A percentile compares a stretch with the other conserved stretches of the same genome.
These are phyloP conservation scores for Pestalotiopsis sp. DNA, from an alignment of 2,329 filamentous ascomycete species.

Conservation along the genomic window DNA sequence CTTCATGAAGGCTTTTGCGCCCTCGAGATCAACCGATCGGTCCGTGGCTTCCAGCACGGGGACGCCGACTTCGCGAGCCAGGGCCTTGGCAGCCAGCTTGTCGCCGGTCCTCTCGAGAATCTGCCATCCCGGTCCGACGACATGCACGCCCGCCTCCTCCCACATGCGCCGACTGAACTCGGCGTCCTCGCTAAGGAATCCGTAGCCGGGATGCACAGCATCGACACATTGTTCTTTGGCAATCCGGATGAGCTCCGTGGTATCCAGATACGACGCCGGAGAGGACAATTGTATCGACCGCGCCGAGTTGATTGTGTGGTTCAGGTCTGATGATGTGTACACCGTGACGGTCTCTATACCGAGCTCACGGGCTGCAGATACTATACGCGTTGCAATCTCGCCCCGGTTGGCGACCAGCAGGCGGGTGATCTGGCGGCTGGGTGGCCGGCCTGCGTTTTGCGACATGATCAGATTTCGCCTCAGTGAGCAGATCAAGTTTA, in stretches of 20 bases:
- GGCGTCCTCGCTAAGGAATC: slow-evolving; percentile 65
- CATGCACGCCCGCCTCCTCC: slow-evolving; percentile 54
- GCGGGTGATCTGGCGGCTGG: slow-evolving; percentile 4
- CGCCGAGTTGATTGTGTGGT: slow-evolving; percentile 54
- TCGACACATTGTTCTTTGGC: slow-evolving; percentile 50
- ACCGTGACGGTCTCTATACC: slow-evolving; percentile 57
- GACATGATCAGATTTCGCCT: neutral
- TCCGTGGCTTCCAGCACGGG: slow-evolving; percentile 41
- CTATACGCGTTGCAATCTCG: slow-evolving; percentile 65
- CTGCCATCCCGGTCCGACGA: slow-evolving; percentile 58
- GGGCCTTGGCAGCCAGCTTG: slow-evolving; percentile 24
- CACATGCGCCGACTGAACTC: slow-evolving; percentile 57
- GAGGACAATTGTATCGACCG: slow-evolving; percentile 54
- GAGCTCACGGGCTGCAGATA: slow-evolving; percentile 62
- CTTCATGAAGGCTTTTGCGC: slow-evolving; percentile 54
- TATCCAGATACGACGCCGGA: slow-evolving; percentile 25
- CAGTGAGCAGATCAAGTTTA: neutral
- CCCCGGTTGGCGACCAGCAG: slow-evolving; percentile 41
- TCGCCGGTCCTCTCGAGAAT: slow-evolving; percentile 46
- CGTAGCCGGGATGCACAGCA: slow-evolving; percentile 67
- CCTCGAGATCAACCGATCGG: slow-evolving; percentile 32
- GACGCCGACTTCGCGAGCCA: slow-evolving; percentile 48
- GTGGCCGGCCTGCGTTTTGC: neutral
- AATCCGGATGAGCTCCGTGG: slow-evolving; percentile 45
- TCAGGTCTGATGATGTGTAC: slow-evolving; percentile 57